phyloP scores from a whole-genome alignment of 768 basidiomycete species.

The Cytidiella melzeri region DNA sequence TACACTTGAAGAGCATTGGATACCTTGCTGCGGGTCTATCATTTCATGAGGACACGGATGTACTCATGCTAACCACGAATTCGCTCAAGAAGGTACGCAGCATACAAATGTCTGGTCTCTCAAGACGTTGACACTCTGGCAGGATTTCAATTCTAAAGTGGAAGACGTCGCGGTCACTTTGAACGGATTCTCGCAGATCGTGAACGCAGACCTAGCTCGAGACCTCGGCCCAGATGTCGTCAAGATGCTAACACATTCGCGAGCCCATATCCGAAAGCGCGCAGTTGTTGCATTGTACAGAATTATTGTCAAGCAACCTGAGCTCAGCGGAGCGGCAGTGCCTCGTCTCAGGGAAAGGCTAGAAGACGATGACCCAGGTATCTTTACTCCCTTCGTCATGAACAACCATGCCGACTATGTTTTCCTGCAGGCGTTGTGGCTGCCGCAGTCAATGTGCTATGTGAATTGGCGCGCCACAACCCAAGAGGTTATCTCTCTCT shows the following conservation, averaged over 20 bases:
- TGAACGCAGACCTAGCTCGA: slow-evolving; percentile 84
- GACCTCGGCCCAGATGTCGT: slow-evolving; percentile 85
- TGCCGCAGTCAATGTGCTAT: slow-evolving; percentile 89
- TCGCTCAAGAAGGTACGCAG: slow-evolving; percentile 82
- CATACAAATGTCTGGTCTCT: background rate
- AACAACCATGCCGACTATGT: background rate
- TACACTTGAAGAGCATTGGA: slow-evolving; percentile 91
- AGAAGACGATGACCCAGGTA: slow-evolving; percentile 72
- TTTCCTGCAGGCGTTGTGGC: slow-evolving; percentile 72
- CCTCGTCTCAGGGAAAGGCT: slow-evolving; percentile 71
- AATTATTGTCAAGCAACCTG: slow-evolving; percentile 76
- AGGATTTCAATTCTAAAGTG: slow-evolving; percentile 80
- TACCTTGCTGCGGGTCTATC: slow-evolving; percentile 92
- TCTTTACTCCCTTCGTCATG: slow-evolving; percentile 13
- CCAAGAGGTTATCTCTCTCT: slow-evolving; percentile 78
- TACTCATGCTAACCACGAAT: slow-evolving; percentile 96
- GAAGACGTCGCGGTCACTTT: slow-evolving; percentile 71
- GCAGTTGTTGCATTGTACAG: slow-evolving; percentile 83
- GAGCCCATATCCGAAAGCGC: slow-evolving; percentile 82
- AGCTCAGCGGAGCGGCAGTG: slow-evolving; percentile 60
- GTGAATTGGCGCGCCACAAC: slow-evolving; percentile 79
- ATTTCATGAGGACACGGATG: slow-evolving; percentile 91
- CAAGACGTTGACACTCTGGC: slow-evolving; percentile 15
- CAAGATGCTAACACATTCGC: slow-evolving; percentile 85
- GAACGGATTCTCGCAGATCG: slow-evolving; percentile 78